Conservation (phyloP, 2,329 filamentous ascomycete species). For the Cordyceps farinosa region DNA sequence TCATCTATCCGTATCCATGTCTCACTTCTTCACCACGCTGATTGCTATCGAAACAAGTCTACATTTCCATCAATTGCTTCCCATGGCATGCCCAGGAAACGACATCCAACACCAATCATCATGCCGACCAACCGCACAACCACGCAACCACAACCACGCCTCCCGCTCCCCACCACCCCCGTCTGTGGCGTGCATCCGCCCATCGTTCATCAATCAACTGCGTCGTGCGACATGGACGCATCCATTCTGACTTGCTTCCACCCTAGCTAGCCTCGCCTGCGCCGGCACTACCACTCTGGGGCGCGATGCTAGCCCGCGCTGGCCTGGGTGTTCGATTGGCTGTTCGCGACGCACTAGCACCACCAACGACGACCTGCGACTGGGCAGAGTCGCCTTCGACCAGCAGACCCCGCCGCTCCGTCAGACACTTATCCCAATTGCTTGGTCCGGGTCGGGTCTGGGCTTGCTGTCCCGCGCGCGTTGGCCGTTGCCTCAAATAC, state of each 20-base stretch:
- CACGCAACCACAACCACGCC: neutral
- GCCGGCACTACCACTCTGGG: neutral
- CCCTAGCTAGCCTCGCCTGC: conserved; percentile 2
- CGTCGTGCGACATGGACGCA: neutral
- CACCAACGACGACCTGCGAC: neutral
- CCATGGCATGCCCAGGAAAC: too few species aligned
- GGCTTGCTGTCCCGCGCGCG: neutral
- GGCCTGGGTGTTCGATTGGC: neutral
- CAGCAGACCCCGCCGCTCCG: conserved; percentile 7
- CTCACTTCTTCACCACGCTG: too few species aligned
- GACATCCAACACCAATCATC: too few species aligned
- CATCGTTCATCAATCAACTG: neutral
- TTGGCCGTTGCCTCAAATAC: conserved; percentile 13
- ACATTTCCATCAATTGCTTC: too few species aligned
- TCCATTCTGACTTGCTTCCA: neutral
- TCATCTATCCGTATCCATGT: too few species aligned
- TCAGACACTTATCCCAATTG: conserved; percentile 2
- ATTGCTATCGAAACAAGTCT: too few species aligned
- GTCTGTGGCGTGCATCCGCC: neutral
- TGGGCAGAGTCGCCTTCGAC: neutral
- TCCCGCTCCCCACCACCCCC: neutral
- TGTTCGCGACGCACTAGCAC: neutral
- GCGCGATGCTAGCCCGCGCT: neutral
- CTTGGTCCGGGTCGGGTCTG: neutral
- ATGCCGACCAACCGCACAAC: neutral